Base-by-base conservation (phyloP, 1,284 basidiomycete genomes). In the Moniliella sp. region DNA sequence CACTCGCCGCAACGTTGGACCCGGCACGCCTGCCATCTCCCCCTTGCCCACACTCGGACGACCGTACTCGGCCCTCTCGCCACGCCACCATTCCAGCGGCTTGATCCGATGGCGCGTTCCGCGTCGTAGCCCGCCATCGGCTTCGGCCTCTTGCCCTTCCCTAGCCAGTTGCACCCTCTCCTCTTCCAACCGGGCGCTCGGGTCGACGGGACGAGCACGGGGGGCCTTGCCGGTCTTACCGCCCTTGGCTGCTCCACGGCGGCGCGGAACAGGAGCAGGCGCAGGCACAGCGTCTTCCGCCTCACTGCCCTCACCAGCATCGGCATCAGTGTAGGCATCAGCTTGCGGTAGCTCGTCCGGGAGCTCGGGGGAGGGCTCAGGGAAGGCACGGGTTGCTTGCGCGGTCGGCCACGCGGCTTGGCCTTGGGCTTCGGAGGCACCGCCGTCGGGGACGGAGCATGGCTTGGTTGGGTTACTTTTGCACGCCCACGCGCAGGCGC, bases 71-170 rank as follows among this genome's bases (percentile, higher is more conserved):
- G 82, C 71, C 40, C 74, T 76, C 61, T 97, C 88, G 43, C 74
- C 73, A n/a, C 81, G 72, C 91, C 91, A 97, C 65, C 69, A 91
- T 25, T 82, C 77, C 16, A 97, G 66, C 1, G 88, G 91, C 29
- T 66, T 65, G 48, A 74, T 75, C 10, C 75, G 72, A 33, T 70
- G 66, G 13, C 86, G 74, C 30, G 66, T 67, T 18, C 78, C 75
- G 28, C 79, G 73, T 5, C 84, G 74, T 2, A 78, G 65, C 18
- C 78, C 78, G 12, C 73, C 66, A 5, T 50, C 48, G 36, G 48
- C 43, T 11, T 30, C 29, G n/a, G 37, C 33, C 13, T 41, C 37
- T 21, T 21, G 26, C 29, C 33, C 11, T 23, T 17, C n/a, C 21
- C 17, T n/a, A 8, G 17, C 12, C 13, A 23, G 34, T 30, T n/a